phyloP scores from a whole-genome alignment of 164 flowering plant species.

The Tetrastigma voinierianum region DNA sequence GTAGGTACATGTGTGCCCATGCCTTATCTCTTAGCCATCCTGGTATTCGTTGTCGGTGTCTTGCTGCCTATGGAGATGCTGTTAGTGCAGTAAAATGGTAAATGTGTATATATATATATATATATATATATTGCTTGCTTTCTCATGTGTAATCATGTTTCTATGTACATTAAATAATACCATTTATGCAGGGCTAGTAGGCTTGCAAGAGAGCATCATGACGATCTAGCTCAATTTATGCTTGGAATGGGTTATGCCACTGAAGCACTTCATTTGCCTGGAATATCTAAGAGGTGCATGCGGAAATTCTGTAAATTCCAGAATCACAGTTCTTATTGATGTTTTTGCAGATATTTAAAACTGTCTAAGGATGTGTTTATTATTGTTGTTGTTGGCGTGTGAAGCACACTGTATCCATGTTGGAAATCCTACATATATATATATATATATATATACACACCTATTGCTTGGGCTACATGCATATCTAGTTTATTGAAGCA shows the following conservation, averaged over 20 bases:
- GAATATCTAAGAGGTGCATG: slow-evolving; percentile 88
- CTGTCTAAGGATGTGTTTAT: too few relatives aligned
- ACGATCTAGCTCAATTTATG: slow-evolving; percentile 96
- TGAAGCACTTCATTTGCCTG: slow-evolving; percentile 98
- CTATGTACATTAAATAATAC: neutral
- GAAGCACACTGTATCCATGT: neutral
- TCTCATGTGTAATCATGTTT: neutral
- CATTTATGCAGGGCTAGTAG: slow-evolving; percentile 83
- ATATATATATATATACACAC: too few relatives aligned
- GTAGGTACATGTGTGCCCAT: slow-evolving; percentile 95
- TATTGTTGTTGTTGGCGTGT: neutral
- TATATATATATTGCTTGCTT: neutral
- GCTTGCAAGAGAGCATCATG: slow-evolving; percentile 99
- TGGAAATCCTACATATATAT: neutral
- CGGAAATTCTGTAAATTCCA: too few relatives aligned
- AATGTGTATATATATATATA: too few relatives aligned
- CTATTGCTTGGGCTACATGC: too few relatives aligned
- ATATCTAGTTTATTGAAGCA: too few relatives aligned
- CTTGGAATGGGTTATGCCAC: slow-evolving; percentile 99
- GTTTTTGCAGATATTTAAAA: too few relatives aligned
- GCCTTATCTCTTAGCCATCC: slow-evolving; percentile 95
- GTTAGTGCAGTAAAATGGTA: slow-evolving; percentile 99
- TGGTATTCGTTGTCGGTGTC: slow-evolving; percentile 98
- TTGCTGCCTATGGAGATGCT: slow-evolving; percentile 99
- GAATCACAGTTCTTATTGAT: too few relatives aligned